Base-by-base conservation (phyloP, 2,329 filamentous ascomycete genomes). In the Dryadomyces sulphureus region DNA sequence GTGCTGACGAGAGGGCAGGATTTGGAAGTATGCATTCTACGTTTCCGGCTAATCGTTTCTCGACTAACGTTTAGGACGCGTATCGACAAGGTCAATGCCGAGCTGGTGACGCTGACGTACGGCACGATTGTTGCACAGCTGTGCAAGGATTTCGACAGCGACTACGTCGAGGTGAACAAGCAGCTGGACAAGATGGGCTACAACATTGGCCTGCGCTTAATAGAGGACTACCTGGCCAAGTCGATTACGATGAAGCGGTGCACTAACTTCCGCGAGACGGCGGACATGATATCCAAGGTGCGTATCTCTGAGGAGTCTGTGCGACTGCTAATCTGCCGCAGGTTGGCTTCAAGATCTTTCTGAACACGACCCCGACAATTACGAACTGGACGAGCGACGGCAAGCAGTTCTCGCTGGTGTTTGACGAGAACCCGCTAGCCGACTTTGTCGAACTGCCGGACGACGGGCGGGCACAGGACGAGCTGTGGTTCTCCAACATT, bases 171-270 rank as follows among this genome's bases (percentile, higher is more conserved):
- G 62, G 90, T 98, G 60, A 98, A 98, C 68, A 88, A 90, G 63
- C 92, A 98, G 63, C 75, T 98, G 39, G 92, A 98, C 61, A 93
- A 90, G 67, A 98, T 98, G 92, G 92, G 92, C 46, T 95, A 96
- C 68, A 96, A 96, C 59, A 98, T 98, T 53, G 92, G 92, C 24
- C 72, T 96, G 59, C 84, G 92, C 34, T 67, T 98, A 54, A 95
- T 98, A 55, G 92, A 98, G 57, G 92, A 98, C 65, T 98, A 95
- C 59, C 78, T 98, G 17, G 92, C 92, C 56, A 96, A 95, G 64
- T 92, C 88, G 5, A 90, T 87, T 56, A 87, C 84, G 2, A 81
- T 81, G 75, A 85, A 87, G 55, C 76, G 88, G 53, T 98, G 92
- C 64, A 73, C 78, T 55, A 96, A 92, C 66, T 95, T 98, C 60